Percentiles rank a stretch among this genome's conserved stretches.
These are phyloP conservation scores for Pythium aristosporum DNA, from an alignment of 352 stramenopile genomes.

Conservation along the genomic window DNA sequence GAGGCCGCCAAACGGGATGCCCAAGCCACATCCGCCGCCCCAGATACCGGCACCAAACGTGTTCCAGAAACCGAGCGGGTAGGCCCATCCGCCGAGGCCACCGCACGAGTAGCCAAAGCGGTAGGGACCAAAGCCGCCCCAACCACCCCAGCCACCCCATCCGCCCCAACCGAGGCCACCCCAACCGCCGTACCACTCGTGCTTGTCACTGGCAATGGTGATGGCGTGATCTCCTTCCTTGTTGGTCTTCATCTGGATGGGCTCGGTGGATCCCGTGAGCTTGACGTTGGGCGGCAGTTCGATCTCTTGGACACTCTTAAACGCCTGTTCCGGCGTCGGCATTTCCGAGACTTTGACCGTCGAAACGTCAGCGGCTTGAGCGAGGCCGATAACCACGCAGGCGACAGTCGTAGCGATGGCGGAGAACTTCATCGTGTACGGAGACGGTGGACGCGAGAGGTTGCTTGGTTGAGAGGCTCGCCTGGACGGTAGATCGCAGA, in stretches of 20 bases:
- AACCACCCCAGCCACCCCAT: neutral
- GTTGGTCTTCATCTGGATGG: conserved; percentile 1
- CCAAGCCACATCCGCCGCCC: neutral
- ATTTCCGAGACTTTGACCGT: neutral
- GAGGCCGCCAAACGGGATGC: conserved; percentile 3
- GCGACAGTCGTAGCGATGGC: neutral
- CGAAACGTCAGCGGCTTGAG: conserved; percentile 2
- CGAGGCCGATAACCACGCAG: neutral
- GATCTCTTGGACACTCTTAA: conserved; percentile 5
- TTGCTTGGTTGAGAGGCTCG: too few species aligned
- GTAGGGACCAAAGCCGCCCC: conserved; percentile 4
- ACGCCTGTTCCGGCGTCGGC: neutral
- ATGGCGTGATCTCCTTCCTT: conserved; percentile 3
- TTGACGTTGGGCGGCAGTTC: conserved; percentile 1
- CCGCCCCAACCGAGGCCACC: neutral
- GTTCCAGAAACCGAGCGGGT: conserved; percentile 3
- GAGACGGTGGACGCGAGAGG: neutral
- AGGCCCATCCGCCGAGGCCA: neutral
- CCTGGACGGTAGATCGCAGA: too few species aligned
- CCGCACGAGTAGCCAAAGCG: conserved; percentile 8
- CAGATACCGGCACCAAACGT: neutral
- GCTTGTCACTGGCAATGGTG: conserved; percentile 2
- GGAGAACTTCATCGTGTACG: conserved; percentile 10
- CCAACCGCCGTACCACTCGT: too few species aligned
- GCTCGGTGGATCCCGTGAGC: conserved; percentile 1